Conservation (phyloP, 2,329 filamentous ascomycete species). For the Paraconiothyrium brasiliense region DNA sequence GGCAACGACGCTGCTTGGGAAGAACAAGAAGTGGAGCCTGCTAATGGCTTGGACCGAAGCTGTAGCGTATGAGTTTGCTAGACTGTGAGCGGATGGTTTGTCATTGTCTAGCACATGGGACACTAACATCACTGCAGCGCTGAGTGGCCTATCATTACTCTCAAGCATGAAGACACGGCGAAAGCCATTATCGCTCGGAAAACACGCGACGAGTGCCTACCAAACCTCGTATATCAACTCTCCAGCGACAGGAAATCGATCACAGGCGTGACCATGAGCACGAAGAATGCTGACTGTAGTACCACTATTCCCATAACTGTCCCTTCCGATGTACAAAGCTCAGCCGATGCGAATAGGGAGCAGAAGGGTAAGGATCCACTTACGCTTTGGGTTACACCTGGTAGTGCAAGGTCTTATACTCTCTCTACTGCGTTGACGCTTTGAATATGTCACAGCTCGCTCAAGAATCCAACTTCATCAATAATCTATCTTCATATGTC, state of each 20-base stretch:
- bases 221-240: constrained; percentile 57
- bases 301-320: constrained; percentile 63
- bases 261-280: constrained; percentile 56
- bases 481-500: background rate
- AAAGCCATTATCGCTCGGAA: constrained; percentile 60
- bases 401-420: constrained; percentile 29
- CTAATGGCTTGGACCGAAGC: constrained; percentile 66
- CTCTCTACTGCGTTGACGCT: constrained; percentile 16
- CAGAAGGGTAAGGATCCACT: constrained; percentile 57
- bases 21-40: constrained; percentile 57
- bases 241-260: constrained; percentile 54
- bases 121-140: constrained; percentile 17
- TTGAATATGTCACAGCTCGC: background rate
- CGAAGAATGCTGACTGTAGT: constrained; percentile 57
- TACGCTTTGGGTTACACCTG: constrained; percentile 43
- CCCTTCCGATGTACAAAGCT: constrained; percentile 54
- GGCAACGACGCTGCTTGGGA: constrained; percentile 57
- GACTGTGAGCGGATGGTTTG: constrained; percentile 45
- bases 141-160: constrained; percentile 61
- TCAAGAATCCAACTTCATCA: background rate
- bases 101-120: background rate
- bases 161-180: constrained; percentile 64
- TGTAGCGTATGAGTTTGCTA: constrained; percentile 60
- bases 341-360: constrained; percentile 55
- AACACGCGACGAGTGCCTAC: constrained; percentile 61